Conservation (phyloP, 2,329 filamentous ascomycete genomes). For the Aureobasidium lini region DNA sequence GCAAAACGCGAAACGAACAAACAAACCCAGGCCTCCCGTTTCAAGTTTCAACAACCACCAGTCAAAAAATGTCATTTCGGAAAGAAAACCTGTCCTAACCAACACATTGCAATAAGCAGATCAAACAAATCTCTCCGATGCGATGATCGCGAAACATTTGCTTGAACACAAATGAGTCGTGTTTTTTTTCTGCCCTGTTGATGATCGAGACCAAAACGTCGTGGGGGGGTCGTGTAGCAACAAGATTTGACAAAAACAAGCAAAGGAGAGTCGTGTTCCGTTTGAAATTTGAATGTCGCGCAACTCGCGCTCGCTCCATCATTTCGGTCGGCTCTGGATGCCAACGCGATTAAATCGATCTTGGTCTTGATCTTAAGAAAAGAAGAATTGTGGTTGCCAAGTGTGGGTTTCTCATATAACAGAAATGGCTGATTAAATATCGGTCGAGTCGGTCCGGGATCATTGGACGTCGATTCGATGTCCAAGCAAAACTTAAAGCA, state of each 20-base stretch:
- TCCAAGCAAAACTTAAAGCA: not conserved
- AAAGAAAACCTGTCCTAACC: not conserved
- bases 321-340: not conserved
- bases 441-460: not conserved
- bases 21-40: not conserved
- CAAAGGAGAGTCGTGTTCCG: not conserved
- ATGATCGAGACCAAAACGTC: not conserved
- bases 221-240: not conserved
- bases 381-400: not conserved
- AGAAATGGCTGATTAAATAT: not conserved
- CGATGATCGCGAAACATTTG: not conserved
- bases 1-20: not conserved
- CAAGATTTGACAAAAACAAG: not conserved
- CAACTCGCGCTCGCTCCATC: not conserved
- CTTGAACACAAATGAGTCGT: not conserved
- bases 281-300: not conserved
- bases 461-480: not conserved
- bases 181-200: not conserved
- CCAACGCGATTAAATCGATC: not conserved
- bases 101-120: too few relatives aligned
- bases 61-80: not conserved
- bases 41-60: not conserved
- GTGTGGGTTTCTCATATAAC: conserved; percentile 1
- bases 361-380: not conserved
- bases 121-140: not conserved